A percentile compares a stretch with the other conserved stretches of the same genome.
Conservation (phyloP, 2,329 filamentous ascomycete species). For the Colletotrichum somersetense region DNA sequence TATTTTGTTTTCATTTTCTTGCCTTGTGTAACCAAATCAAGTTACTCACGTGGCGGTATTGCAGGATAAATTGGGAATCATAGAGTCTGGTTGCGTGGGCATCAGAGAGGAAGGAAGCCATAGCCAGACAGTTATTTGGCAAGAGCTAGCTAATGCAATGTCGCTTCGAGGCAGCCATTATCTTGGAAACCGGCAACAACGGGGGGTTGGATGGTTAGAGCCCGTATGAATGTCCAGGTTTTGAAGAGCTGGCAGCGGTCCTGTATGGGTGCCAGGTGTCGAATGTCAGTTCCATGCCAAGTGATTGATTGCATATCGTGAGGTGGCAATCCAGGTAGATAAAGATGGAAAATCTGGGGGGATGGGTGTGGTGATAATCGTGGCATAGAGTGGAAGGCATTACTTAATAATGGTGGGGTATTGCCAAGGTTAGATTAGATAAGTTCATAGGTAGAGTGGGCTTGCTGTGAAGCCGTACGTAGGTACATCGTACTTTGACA, state of each 20-base stretch:
- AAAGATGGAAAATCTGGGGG: slow-evolving; percentile 22
- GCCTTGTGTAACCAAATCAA: slow-evolving; percentile 12
- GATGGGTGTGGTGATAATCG: slow-evolving; percentile 19
- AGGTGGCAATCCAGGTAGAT: slow-evolving; percentile 23
- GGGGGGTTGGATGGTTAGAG: not conserved
- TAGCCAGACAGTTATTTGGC: slow-evolving; percentile 18
- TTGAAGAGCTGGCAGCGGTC: not conserved
- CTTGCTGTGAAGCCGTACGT: not conserved
- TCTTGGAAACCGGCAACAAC: slow-evolving; percentile 10
- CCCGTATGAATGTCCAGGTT: not conserved
- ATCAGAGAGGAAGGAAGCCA: not conserved
- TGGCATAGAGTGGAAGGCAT: slow-evolving; percentile 18
- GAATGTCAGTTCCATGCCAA: not conserved
- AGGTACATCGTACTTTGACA: not conserved
- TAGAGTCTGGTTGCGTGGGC: not conserved
- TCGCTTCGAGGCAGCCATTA: not conserved
- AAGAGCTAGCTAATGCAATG: slow-evolving; percentile 38
- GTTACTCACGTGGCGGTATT: not conserved
- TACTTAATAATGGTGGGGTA: slow-evolving; percentile 33
- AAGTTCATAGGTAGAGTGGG: slow-evolving; percentile 5
- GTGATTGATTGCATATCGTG: slow-evolving; percentile 7
- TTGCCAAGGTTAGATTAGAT: slow-evolving; percentile 39
- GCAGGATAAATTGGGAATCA: not conserved
- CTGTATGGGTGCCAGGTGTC: not conserved
- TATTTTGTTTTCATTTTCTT: slow-evolving; percentile 19